Conservation (phyloP, 768 basidiomycete genomes). For the Trametes elegans region DNA sequence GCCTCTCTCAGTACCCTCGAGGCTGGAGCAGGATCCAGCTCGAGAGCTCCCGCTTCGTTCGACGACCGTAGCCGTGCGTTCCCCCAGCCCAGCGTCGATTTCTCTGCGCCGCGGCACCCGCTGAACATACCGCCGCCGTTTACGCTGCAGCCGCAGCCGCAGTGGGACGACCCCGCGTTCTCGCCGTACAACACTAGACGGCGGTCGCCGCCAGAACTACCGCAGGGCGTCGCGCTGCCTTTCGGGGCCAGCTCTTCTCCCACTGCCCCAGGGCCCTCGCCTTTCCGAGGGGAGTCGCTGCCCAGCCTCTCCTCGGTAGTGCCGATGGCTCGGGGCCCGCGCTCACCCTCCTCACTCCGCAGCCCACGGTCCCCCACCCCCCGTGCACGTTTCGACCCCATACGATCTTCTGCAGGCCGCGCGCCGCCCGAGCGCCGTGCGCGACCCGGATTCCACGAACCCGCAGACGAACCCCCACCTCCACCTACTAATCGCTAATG, state of each 20-base stretch:
- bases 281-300: constrained; percentile 11
- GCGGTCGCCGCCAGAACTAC: constrained; percentile 16
- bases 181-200: constrained; percentile 28
- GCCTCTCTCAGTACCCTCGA: constrained; percentile 14
- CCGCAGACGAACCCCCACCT: constrained; percentile 15
- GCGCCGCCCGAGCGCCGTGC: constrained; percentile 15
- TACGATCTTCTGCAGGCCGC: constrained; percentile 21
- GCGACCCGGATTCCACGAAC: constrained; percentile 19
- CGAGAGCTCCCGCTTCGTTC: neutral
- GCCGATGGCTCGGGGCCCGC: neutral
- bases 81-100: constrained; percentile 23
- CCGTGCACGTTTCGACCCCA: constrained; percentile 20
- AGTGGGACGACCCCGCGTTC: constrained; percentile 53
- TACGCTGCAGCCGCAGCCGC: constrained; percentile 64
- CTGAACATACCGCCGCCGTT: constrained; percentile 51
- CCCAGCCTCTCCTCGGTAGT: constrained; percentile 13
- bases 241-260: constrained; percentile 7
- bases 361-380: constrained; percentile 11
- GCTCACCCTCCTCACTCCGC: constrained; percentile 2
- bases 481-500: constrained; percentile 15
- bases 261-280: constrained; percentile 4
- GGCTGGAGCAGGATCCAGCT: constrained; percentile 3
- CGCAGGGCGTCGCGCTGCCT: constrained; percentile 1
- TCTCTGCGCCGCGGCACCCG: constrained; percentile 21
- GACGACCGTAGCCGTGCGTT: constrained; percentile 14